Base-by-base conservation (phyloP, 2,329 filamentous ascomycete species). In the Paecilomyces sp. region DNA sequence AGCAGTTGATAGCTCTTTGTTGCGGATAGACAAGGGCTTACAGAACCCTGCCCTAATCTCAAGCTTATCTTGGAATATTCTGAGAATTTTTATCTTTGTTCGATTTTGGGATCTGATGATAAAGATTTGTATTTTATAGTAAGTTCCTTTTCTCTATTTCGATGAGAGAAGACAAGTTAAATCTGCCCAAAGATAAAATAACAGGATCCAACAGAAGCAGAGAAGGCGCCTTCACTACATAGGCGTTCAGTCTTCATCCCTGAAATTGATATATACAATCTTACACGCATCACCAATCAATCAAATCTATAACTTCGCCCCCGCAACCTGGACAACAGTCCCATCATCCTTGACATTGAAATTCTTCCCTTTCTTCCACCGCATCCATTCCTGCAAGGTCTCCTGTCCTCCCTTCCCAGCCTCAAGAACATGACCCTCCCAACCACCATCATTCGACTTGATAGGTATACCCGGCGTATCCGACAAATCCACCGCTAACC, bases 321-420 rank as follows among this genome's bases (percentile, higher is more conserved):
- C 51, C 2, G 15, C 68, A 58, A 75, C 81, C 62, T 79, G 74
- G 22, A 87, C 81, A 62, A 91, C 72, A 0, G 84, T 86, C 0
- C 88, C 89, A 30, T 84, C 77, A 47, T 47, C 28, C 30, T 80
- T 74, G 1, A 90, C 78, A n/a, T 85, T 81, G 71, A 87, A 96
- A 33, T 96, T 85, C 61, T 76, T 80, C 0, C 89, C 91, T 66
- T 79, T 83, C 61, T 78, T 81, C 91, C 91, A 95, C 0, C 91
- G 90, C 65, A 88, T 79, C 93, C 93, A 97, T 56, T 81, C 72
- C 56, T 75, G 76, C 62, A 97, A 71, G 3, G 83, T 81, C 57
- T 86, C 83, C 71, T 91, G 87, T 0, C 91, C 92, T 3, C 89
- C 90, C 25, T 86, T 77, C 0, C 92, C 90, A 1, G 90, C 84